Percentiles rank a stretch among this genome's conserved stretches.
Evolutionary conservation across 2,329 filamentous ascomycete genomes (phyloP).

Genomic region (Penicillium sp.): DNA sequence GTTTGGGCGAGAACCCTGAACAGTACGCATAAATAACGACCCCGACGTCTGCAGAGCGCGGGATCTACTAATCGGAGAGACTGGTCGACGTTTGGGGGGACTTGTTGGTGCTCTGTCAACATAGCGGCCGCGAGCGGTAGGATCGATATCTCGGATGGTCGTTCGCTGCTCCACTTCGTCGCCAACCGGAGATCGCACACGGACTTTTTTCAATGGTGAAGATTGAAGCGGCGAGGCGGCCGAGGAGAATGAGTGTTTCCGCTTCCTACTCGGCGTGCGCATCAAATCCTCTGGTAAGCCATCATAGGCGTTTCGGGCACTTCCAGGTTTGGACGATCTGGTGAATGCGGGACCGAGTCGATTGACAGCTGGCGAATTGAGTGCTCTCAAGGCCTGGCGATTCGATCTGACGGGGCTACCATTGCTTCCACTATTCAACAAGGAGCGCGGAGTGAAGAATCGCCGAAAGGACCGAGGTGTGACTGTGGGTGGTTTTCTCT

Average conservation of each 20-base stretch:
- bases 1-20: constrained; percentile 35
- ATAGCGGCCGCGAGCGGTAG: constrained; percentile 16
- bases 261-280: constrained; percentile 49
- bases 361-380: constrained; percentile 49
- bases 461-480: constrained; percentile 56
- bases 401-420: constrained; percentile 43
- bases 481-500: constrained; percentile 51
- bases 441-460: constrained; percentile 55
- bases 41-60: constrained; percentile 42
- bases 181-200: constrained; percentile 35
- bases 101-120: constrained; percentile 21
- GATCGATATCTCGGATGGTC: constrained; percentile 33
- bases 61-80: constrained; percentile 42
- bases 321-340: constrained; percentile 38
- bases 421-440: constrained; percentile 40
- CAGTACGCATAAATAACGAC: constrained; percentile 43
- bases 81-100: constrained; percentile 29
- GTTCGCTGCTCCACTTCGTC: constrained; percentile 35
- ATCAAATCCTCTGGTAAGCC: constrained; percentile 34
- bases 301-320: constrained; percentile 29
- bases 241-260: constrained; percentile 51
- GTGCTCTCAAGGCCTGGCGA: constrained; percentile 49
- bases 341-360: constrained; percentile 48
- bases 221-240: constrained; percentile 55
- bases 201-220: constrained; percentile 51